A percentile compares a stretch with the other conserved stretches of the same genome.
Conservation (phyloP, 371 early-diverging fungal genomes). For the Mucor saturninus region DNA sequence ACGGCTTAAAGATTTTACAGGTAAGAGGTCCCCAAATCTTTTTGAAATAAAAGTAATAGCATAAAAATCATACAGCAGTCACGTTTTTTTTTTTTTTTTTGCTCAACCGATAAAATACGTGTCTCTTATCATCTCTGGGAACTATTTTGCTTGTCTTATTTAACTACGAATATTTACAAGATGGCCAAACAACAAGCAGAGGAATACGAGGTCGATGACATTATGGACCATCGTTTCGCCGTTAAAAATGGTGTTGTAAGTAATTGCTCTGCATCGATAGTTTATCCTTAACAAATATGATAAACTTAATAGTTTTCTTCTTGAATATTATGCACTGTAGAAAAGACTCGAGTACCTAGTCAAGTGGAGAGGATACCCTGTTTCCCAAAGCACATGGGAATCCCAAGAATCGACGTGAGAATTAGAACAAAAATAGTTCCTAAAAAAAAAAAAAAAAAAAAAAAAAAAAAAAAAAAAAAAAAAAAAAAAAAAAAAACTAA, state of each 20-base stretch:
- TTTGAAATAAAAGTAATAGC: too few species aligned
- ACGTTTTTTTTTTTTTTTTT: too few species aligned
- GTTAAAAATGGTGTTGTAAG: not conserved
- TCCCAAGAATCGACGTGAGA: constrained; percentile 16
- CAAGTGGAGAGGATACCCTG: constrained; percentile 24
- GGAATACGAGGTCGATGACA: constrained; percentile 24
- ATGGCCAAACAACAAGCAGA: not conserved
- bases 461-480: too few species aligned
- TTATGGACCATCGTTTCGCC: constrained; percentile 13
- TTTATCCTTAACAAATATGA: not conserved
- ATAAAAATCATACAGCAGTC: too few species aligned
- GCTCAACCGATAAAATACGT: too few species aligned
- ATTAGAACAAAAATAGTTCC: not conserved
- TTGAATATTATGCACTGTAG: not conserved
- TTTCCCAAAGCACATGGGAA: constrained; percentile 24
- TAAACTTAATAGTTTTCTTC: too few species aligned
- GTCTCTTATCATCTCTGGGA: too few species aligned
- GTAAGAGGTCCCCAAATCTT: too few species aligned
- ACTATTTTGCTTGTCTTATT: too few species aligned
- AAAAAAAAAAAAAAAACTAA: not conserved
- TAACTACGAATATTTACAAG: too few species aligned
- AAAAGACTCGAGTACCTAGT: constrained; percentile 8
- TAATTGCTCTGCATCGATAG: not conserved
- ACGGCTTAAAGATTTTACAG: too few species aligned
- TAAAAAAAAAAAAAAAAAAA: not conserved